Base-by-base conservation (phyloP, 208 protist genomes). In the Crithidia fasciculata region DNA sequence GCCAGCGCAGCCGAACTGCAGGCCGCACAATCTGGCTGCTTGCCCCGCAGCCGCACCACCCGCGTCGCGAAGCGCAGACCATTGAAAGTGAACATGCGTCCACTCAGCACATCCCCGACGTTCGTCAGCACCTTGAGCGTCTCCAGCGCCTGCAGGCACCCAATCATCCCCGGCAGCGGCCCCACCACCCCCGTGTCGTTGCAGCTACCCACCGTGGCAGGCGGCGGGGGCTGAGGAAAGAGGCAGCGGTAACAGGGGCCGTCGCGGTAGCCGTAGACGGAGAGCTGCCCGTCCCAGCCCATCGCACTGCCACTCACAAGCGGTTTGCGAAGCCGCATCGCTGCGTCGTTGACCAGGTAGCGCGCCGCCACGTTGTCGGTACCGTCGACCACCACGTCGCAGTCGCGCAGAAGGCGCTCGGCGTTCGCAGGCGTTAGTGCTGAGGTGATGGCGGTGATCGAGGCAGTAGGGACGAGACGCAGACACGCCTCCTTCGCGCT, bases 271-370 rank as follows among this genome's bases (percentile, higher is more conserved):
- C 86, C 85, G 84, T 96, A 98, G 4, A 98, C 94, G 15, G 92
- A 90, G 4, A 99, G 79, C 83, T 99, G 97, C 41, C 96, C 97
- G 13, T 99, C 97, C 89, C 94, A 97, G 41, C 94, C 86, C 65
- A 98, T 88, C n/a, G 96, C 95, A 69, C 91, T 92, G n/a, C 93
- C 97, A 50, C 96, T 98, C 8, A 99, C 95, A 10, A 99, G 82
- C 16, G 97, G 95, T 52, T 83, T 89, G 5, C 77, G 72, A 1
- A 77, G 69, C 7, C 94, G 82, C 67, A 95, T 89, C n/a, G 97
- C 98, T 8, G 96, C 96, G 69, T 99, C 97, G 66, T 98, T 98
- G 62, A 98, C 81, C 39, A 98, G 69, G 76, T 98, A 99, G 19
- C 98, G 91, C 40, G 97, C 92, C 6, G 87, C 84, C 13, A 98